Percentiles rank a stretch among this genome's conserved stretches.
Conservation (phyloP, 352 stramenopile species). For the Blastocystis sp. region DNA sequence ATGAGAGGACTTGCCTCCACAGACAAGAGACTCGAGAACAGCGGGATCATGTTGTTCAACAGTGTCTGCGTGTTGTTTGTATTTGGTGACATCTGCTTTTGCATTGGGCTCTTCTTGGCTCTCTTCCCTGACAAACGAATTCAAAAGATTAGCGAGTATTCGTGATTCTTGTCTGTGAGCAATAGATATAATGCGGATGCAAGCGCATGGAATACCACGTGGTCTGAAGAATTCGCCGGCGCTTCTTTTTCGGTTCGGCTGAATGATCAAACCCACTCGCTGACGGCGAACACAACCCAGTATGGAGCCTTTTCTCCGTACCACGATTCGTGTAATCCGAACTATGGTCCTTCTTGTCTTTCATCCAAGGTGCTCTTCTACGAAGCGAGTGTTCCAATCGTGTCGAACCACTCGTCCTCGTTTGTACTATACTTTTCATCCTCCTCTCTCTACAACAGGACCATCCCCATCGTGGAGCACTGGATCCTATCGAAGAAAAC, state of each 20-base stretch:
- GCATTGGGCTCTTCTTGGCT: not conserved
- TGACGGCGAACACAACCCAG: not conserved
- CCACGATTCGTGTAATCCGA: conserved; percentile 28
- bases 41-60: not conserved
- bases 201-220: conserved; percentile 20
- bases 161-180: not conserved
- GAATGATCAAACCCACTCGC: not conserved
- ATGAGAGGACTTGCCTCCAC: conserved; percentile 11
- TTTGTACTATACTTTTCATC: not conserved
- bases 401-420: not conserved
- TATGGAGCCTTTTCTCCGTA: conserved; percentile 60
- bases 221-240: not conserved
- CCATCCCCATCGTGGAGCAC: not conserved
- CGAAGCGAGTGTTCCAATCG: not conserved
- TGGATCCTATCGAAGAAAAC: not conserved
- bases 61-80: conserved; percentile 35
- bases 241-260: not conserved
- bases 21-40: not conserved
- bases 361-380: not conserved
- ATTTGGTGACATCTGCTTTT: conserved; percentile 21
- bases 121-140: conserved; percentile 1
- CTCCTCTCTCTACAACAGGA: not conserved
- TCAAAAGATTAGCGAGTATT: conserved; percentile 21
- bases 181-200: conserved; percentile 52
- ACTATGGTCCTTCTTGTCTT: conserved; percentile 41